These are phyloP conservation scores for Talaromyces funiculosus DNA, from an alignment of 2,329 filamentous ascomycete species.

Conservation along the genomic window DNA sequence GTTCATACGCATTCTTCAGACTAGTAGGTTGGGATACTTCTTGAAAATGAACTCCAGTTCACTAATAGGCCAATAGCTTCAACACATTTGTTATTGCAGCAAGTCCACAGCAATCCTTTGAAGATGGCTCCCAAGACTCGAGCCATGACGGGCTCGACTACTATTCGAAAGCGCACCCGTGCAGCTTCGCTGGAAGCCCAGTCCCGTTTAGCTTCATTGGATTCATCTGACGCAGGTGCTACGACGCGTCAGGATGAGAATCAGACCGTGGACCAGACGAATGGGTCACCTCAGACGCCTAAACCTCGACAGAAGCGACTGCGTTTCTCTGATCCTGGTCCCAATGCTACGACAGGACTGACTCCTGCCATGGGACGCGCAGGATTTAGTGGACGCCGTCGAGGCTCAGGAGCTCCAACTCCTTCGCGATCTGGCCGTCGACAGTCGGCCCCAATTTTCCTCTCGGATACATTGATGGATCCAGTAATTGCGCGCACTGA, in stretches of 20 bases:
- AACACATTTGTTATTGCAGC: not conserved
- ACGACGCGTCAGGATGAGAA: not conserved
- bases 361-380: conserved; percentile 41
- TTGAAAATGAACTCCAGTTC: not conserved
- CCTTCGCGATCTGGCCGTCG: conserved; percentile 27
- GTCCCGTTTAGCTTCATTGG: not conserved
- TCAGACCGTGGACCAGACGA: not conserved
- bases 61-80: not conserved
- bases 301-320: conserved; percentile 37
- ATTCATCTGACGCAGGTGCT: not conserved
- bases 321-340: conserved; percentile 42
- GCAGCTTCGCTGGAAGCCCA: not conserved
- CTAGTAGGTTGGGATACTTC: not conserved
- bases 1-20: not conserved
- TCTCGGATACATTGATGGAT: conserved; percentile 20
- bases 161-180: not conserved
- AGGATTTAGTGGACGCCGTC: conserved; percentile 15
- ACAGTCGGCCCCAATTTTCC: conserved; percentile 30
- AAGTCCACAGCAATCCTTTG: not conserved
- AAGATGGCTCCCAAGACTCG: not conserved
- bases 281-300: conserved; percentile 20
- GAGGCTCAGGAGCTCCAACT: conserved; percentile 14
- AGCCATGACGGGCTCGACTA: not conserved
- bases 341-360: conserved; percentile 35
- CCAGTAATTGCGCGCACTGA: conserved; percentile 17